Evolutionary conservation across 106 monocot genomes (phyloP).

Genomic region (Gastrodia elata): DNA sequence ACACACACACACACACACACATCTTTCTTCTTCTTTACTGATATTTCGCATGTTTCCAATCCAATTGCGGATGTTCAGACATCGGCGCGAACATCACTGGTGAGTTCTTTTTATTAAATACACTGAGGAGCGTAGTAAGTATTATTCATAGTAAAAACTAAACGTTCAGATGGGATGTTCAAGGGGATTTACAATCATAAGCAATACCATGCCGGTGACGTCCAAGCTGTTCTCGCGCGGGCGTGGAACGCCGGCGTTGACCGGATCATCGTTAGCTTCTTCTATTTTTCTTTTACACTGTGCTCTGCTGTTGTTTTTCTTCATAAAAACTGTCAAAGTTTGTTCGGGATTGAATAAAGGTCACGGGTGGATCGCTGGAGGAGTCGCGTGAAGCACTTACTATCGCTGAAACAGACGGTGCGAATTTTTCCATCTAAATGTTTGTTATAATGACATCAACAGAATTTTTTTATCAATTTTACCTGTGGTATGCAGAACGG

Average conservation of each 20-base stretch:
- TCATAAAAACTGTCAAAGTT: background rate
- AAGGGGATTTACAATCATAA: slow-evolving; percentile 90
- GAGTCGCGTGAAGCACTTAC: slow-evolving; percentile 86
- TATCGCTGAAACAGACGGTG: slow-evolving; percentile 91
- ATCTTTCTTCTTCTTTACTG: background rate
- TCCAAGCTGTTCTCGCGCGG: slow-evolving; percentile 59
- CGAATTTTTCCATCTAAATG: background rate
- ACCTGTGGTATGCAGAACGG: slow-evolving; percentile 37
- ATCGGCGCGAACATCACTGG: slow-evolving; percentile 93
- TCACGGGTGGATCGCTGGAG: slow-evolving; percentile 81
- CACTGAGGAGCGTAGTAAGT: background rate
- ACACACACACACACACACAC: background rate
- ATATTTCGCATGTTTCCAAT: background rate
- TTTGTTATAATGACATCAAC: slow-evolving; percentile 16
- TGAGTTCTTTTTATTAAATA: slow-evolving; percentile 11
- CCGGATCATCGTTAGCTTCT: slow-evolving; percentile 70
- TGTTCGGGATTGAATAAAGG: slow-evolving; percentile 24
- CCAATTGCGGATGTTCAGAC: slow-evolving; percentile 31
- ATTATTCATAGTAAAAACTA: background rate
- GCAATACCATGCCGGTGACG: slow-evolving; percentile 66
- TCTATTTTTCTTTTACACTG: background rate
- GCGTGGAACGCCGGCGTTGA: slow-evolving; percentile 90
- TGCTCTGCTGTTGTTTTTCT: background rate
- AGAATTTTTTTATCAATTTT: background rate
- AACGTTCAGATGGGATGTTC: slow-evolving; percentile 75